A percentile compares a stretch with the other conserved stretches of the same genome.
These are phyloP conservation scores for Waltiozyma sp. DNA, from an alignment of 1,139 yeast species.

Conservation along the genomic window DNA sequence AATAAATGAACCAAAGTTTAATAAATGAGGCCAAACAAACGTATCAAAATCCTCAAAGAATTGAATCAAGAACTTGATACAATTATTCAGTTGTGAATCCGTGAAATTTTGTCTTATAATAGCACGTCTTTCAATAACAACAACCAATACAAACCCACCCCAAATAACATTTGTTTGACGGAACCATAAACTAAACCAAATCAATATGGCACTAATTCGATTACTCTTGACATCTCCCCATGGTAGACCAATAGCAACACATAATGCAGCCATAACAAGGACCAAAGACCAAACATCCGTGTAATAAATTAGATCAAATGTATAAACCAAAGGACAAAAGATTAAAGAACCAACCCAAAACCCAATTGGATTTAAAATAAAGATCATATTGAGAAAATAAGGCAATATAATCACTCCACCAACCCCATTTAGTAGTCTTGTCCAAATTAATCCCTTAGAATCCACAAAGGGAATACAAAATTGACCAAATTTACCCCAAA, in stretches of 20 bases:
- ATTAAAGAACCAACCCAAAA: slow-evolving; percentile 40
- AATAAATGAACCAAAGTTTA: slow-evolving; percentile 42
- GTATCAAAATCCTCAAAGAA: slow-evolving; percentile 23
- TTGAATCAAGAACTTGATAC: slow-evolving; percentile 25
- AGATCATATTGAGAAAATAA: slow-evolving; percentile 24
- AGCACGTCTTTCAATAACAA: slow-evolving; percentile 42
- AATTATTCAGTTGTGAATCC: slow-evolving; percentile 24
- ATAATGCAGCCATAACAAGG: slow-evolving; percentile 42
- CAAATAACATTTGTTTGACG: slow-evolving; percentile 90
- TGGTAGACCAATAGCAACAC: slow-evolving; percentile 26
- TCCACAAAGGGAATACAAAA: slow-evolving; percentile 18
- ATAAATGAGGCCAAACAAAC: slow-evolving; percentile 37
- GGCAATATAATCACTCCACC: slow-evolving; percentile 56
- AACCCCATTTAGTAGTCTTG: slow-evolving; percentile 49
- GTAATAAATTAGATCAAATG: slow-evolving; percentile 71
- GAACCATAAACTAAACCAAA: slow-evolving; percentile 52
- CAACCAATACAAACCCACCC: slow-evolving; percentile 54
- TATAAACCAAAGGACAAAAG: slow-evolving; percentile 58
- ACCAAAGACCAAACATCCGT: slow-evolving; percentile 92
- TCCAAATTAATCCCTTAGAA: slow-evolving; percentile 29
- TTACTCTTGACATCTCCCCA: slow-evolving; percentile 23
- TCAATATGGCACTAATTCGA: slow-evolving; percentile 33
- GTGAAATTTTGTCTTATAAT: slow-evolving; percentile 28
- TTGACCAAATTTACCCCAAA: slow-evolving; percentile 26
- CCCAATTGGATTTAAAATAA: slow-evolving; percentile 28